Evolutionary conservation across 345 rosid genomes (phyloP).

Genomic region (Syzygium grande): DNA sequence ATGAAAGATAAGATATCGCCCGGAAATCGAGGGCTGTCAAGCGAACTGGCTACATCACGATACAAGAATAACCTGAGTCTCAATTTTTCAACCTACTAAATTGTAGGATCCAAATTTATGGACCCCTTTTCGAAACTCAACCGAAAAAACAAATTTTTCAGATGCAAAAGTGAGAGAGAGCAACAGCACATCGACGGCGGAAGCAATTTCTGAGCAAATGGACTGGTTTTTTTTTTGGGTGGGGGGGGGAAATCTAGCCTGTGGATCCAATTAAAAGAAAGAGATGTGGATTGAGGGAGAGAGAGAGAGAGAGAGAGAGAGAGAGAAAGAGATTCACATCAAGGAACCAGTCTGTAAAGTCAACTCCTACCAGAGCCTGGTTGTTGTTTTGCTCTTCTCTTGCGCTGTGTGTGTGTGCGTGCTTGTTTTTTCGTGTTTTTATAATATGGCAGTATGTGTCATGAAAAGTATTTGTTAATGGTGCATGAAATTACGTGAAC

Average conservation of each 20-base stretch:
- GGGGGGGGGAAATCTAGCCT: neutral
- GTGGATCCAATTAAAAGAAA: constrained; percentile 11
- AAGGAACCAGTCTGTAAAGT: constrained; percentile 25
- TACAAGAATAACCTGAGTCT: neutral
- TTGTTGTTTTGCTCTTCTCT: neutral
- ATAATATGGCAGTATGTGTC: neutral
- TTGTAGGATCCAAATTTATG: neutral
- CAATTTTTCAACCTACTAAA: neutral
- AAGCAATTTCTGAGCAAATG: neutral
- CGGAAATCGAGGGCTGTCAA: neutral
- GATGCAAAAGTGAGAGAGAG: neutral
- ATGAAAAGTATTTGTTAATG: neutral
- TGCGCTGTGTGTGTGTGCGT: neutral
- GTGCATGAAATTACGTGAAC: constrained; percentile 31
- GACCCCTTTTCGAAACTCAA: neutral
- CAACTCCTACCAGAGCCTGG: constrained; percentile 13
- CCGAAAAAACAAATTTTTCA: neutral
- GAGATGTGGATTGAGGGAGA: neutral
- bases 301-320: neutral
- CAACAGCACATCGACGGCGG: neutral
- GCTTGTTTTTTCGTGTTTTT: neutral
- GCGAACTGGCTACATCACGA: neutral
- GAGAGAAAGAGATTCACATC: constrained; percentile 20
- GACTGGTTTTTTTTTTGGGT: neutral
- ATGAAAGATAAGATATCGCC: neutral